These are phyloP conservation scores for Ogataea hybrid DNA, from an alignment of 1,139 yeast species.

Conservation along the genomic window DNA sequence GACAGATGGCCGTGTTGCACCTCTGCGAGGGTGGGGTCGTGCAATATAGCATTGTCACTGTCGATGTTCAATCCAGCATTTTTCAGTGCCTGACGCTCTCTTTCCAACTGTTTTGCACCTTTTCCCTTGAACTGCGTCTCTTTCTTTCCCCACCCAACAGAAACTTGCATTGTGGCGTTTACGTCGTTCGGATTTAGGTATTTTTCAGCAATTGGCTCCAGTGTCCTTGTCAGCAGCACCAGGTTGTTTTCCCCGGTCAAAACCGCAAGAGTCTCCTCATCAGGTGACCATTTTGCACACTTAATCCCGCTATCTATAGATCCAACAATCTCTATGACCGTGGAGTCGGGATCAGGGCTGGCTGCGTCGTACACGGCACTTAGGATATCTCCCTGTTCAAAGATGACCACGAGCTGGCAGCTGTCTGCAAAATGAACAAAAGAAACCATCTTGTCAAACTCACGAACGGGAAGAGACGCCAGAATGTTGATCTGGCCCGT, in stretches of 20 bases:
- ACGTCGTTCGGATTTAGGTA: slow-evolving; percentile 61
- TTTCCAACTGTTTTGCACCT: slow-evolving; percentile 81
- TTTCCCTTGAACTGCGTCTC: slow-evolving; percentile 97
- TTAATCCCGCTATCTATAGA: slow-evolving; percentile 73
- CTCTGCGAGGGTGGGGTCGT: slow-evolving; percentile 90
- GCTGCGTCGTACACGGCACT: slow-evolving; percentile 57
- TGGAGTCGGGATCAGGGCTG: slow-evolving; percentile 48
- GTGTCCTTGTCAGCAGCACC: slow-evolving; percentile 66
- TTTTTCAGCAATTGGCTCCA: slow-evolving; percentile 78
- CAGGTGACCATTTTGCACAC: slow-evolving; percentile 87
- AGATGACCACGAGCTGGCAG: slow-evolving; percentile 58
- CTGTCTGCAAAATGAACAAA: slow-evolving; percentile 67
- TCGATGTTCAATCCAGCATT: slow-evolving; percentile 61
- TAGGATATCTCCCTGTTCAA: slow-evolving; percentile 67
- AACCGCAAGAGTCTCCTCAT: slow-evolving; percentile 79
- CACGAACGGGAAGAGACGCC: slow-evolving; percentile 52
- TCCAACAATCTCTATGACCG: slow-evolving; percentile 75
- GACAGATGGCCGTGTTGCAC: slow-evolving; percentile 69
- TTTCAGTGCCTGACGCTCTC: slow-evolving; percentile 57
- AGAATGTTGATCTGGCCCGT: slow-evolving; percentile 52
- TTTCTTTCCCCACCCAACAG: slow-evolving; percentile 98
- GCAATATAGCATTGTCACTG: slow-evolving; percentile 54
- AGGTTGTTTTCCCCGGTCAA: slow-evolving; percentile 64
- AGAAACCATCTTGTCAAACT: slow-evolving; percentile 40
- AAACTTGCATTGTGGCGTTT: slow-evolving; percentile 71